Percentiles rank a stretch among this genome's conserved stretches.
These are phyloP conservation scores for Metschnikowia sp. DNA, from an alignment of 805 yeast species.

Conservation along the genomic window DNA sequence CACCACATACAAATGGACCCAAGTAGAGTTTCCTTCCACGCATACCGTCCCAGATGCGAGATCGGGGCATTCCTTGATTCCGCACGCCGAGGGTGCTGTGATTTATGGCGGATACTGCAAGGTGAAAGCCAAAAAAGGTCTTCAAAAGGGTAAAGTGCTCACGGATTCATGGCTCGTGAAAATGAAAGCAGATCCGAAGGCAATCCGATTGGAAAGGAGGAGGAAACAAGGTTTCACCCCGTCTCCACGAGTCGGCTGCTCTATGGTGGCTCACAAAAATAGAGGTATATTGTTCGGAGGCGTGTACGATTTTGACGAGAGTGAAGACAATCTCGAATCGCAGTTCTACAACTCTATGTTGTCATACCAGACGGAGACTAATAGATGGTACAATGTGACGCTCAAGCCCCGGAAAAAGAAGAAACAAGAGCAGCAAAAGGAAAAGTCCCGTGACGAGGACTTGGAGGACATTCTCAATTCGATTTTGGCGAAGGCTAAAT, in stretches of 20 bases:
- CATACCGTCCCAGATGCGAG: conserved; percentile 85
- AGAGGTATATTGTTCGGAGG: conserved; percentile 95
- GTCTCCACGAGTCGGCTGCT: conserved; percentile 90
- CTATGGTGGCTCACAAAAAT: conserved; percentile 83
- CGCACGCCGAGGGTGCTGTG: conserved; percentile 77
- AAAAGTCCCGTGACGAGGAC: conserved; percentile 66
- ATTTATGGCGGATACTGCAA: conserved; percentile 93
- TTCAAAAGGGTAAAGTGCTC: conserved; percentile 86
- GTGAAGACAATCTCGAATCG: conserved; percentile 87
- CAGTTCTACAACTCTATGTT: conserved; percentile 76
- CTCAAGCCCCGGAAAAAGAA: conserved; percentile 61
- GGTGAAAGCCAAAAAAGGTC: conserved; percentile 83
- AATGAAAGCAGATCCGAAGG: conserved; percentile 79
- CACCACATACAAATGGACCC: conserved; percentile 85
- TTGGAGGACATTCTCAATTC: conserved; percentile 77
- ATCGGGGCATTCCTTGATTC: conserved; percentile 86
- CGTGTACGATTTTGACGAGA: conserved; percentile 91
- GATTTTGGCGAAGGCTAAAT: conserved; percentile 68
- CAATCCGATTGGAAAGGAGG: conserved; percentile 83
- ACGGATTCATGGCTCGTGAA: conserved; percentile 83
- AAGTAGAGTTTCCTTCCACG: conserved; percentile 79
- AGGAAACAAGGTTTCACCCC: conserved; percentile 89
- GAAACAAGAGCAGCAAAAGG: conserved; percentile 36
- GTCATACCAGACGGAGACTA: conserved; percentile 79
- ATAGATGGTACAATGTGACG: conserved; percentile 79